These are phyloP conservation scores for Talaromyces sp. DNA, from an alignment of 2,329 filamentous ascomycete genomes.

Conservation along the genomic window DNA sequence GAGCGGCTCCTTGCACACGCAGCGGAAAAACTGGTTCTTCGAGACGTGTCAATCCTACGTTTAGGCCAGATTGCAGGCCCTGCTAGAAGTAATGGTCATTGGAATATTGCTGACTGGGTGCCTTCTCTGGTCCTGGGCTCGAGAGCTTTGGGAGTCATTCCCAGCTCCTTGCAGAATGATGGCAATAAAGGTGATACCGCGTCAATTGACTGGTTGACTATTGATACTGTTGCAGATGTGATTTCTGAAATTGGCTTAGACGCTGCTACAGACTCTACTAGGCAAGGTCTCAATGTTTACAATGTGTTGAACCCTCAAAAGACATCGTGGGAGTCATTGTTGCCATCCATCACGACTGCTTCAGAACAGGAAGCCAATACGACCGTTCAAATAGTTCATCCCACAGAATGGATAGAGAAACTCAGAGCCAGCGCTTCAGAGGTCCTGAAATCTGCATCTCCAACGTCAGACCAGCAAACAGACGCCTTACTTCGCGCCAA, in stretches of 20 bases:
- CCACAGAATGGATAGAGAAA: background rate
- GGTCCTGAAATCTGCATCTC: background rate
- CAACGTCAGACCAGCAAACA: background rate
- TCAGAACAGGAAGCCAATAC: background rate
- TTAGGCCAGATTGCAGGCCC: conserved; percentile 31
- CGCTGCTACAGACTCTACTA: background rate
- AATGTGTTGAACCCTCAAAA: background rate
- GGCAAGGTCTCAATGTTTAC: background rate
- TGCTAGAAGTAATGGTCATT: conserved; percentile 25
- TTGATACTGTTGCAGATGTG: conserved; percentile 39
- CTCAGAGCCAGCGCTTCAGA: background rate
- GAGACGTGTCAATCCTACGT: conserved; percentile 20
- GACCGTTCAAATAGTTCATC: background rate
- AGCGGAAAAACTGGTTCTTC: conserved; percentile 13
- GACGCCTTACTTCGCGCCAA: background rate
- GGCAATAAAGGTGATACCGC: conserved; percentile 19
- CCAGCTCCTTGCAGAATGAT: conserved; percentile 32
- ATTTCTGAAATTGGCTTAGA: conserved; percentile 27
- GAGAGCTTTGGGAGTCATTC: conserved; percentile 35
- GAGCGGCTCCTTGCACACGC: conserved; percentile 28
- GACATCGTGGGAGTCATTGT: background rate
- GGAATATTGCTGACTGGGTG: conserved; percentile 45
- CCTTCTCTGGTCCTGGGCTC: conserved; percentile 43
- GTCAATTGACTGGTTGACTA: conserved; percentile 45
- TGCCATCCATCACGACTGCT: background rate